Conservation (phyloP, 495 filamentous ascomycete genomes). For the Neurospora discreta region DNA sequence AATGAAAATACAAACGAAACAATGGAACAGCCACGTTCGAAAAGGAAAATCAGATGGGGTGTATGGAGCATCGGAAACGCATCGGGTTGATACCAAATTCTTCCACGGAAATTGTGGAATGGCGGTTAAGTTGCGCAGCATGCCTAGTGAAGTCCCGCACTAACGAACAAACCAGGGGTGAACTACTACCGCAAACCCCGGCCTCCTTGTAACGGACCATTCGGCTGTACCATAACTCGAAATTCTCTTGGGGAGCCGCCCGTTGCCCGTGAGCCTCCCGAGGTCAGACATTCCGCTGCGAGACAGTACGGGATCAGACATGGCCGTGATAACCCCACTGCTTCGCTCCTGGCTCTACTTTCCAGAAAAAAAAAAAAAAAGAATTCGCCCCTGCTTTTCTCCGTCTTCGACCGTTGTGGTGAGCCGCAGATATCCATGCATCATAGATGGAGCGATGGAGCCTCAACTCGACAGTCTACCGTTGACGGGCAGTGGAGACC, state of each 20-base stretch:
- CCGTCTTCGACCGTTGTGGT: not conserved
- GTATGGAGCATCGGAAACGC: too few species aligned
- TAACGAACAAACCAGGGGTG: too few species aligned
- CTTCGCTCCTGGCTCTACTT: not conserved
- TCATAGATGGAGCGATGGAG: not conserved
- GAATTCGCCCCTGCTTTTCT: not conserved
- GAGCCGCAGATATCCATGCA: not conserved
- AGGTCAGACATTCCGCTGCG: not conserved
- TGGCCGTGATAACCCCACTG: not conserved
- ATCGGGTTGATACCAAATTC: too few species aligned
- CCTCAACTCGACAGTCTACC: not conserved
- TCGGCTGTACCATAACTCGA: not conserved
- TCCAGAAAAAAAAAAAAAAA: not conserved
- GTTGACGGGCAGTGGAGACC: not conserved
- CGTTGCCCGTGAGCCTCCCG: not conserved
- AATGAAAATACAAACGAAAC: too few species aligned
- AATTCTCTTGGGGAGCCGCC: not conserved
- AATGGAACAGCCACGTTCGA: too few species aligned
- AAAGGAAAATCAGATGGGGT: too few species aligned
- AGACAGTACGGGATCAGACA: not conserved
- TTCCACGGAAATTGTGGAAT: too few species aligned
- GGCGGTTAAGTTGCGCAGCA: too few species aligned
- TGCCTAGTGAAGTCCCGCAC: too few species aligned
- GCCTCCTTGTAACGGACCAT: not conserved
- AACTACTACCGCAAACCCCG: not conserved